Evolutionary conservation across 441 rosid species (phyloP).

Genomic region (California macrophylla): DNA sequence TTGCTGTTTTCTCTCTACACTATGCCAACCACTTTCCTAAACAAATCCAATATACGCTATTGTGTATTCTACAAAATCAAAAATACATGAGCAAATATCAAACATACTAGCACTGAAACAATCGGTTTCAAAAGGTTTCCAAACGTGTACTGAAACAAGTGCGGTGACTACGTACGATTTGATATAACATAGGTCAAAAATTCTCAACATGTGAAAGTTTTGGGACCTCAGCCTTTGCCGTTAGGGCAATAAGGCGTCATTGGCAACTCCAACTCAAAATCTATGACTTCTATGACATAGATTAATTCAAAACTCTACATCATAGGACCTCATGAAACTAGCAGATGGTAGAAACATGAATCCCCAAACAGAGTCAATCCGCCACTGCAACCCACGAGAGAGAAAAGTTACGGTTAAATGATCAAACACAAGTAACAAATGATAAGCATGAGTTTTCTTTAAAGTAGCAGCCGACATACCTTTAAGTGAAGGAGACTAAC

Average conservation of each 20-base stretch:
- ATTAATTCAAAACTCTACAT: slow-evolving; percentile 3
- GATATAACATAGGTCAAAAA: not conserved
- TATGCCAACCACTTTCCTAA: not conserved
- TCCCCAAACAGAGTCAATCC: not conserved
- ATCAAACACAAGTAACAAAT: not conserved
- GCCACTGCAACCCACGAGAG: not conserved
- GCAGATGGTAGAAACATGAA: not conserved
- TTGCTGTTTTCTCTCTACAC: not conserved
- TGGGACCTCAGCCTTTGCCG: slow-evolving; percentile 3
- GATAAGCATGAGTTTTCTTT: not conserved
- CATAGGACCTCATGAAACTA: not conserved
- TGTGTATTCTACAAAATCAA: not conserved
- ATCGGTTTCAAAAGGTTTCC: not conserved
- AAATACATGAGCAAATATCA: not conserved
- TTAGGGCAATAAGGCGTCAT: not conserved
- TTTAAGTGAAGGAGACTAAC: not conserved
- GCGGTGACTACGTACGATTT: not conserved
- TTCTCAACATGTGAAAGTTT: not conserved
- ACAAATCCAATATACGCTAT: not conserved
- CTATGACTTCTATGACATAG: not conserved
- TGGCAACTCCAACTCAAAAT: not conserved
- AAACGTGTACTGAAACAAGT: not conserved
- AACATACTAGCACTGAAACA: not conserved
- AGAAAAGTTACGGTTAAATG: not conserved
- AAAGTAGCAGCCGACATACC: not conserved